Evolutionary conservation across 2,329 filamentous ascomycete genomes (phyloP).

Genomic region (Sporothrix pallida): DNA sequence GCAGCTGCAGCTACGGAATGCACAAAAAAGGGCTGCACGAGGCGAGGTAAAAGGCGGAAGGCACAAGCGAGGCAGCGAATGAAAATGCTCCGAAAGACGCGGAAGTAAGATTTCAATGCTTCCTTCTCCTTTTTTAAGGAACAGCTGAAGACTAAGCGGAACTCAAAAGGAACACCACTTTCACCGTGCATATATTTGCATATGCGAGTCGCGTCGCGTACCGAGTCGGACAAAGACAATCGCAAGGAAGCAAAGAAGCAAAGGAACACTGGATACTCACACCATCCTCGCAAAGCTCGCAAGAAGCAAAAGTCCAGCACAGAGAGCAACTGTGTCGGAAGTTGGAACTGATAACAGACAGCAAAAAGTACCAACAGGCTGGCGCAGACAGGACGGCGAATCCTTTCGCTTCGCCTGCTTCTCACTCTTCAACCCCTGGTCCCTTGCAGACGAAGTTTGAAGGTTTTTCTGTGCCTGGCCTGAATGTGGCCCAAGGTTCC

Average conservation of each 20-base stretch:
- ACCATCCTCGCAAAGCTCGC: slow-evolving; percentile 11
- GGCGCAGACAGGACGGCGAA: background rate
- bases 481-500: background rate
- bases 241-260: background rate
- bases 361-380: slow-evolving; percentile 1
- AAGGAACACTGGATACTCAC: background rate
- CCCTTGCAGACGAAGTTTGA: background rate
- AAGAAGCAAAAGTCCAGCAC: background rate
- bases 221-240: background rate
- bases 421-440: background rate
- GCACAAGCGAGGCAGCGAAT: slow-evolving; percentile 12
- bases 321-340: too few relatives aligned
- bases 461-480: background rate
- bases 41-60: background rate
- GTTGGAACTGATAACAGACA: too few relatives aligned
- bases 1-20: background rate
- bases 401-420: background rate
- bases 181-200: slow-evolving; percentile 19
- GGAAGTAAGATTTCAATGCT: too few relatives aligned
- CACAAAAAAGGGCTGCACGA: too few relatives aligned
- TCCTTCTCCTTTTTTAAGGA: background rate
- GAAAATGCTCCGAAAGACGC: background rate
- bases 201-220: slow-evolving; percentile 29
- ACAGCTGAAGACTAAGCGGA: background rate
- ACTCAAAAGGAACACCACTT: background rate